A percentile compares a stretch with the other conserved stretches of the same genome.
phyloP scores from a whole-genome alignment of 2,329 filamentous ascomycete species.

The Phaeosphaeria sp. region DNA sequence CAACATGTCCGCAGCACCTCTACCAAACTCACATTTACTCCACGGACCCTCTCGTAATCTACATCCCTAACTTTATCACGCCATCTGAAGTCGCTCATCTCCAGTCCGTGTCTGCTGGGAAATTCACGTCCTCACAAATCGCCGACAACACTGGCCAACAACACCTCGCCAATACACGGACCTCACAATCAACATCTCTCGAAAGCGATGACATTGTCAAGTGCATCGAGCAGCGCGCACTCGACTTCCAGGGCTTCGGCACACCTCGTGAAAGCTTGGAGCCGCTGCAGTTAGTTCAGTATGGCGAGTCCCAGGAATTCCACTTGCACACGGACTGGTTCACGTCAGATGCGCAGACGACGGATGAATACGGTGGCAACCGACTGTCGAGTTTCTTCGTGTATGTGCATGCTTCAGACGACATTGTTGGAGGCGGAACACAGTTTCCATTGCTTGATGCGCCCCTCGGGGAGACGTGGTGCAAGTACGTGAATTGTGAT shows the following conservation, averaged over 20 bases:
- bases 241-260: constrained; percentile 62
- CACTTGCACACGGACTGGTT: constrained; percentile 64
- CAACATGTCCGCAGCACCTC: constrained; percentile 44
- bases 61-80: constrained; percentile 63
- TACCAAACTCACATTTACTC: constrained; percentile 58
- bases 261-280: constrained; percentile 56
- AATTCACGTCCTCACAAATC: constrained; percentile 25
- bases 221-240: constrained; percentile 63
- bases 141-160: constrained; percentile 29
- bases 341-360: constrained; percentile 23
- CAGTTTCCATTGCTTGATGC: constrained; percentile 61
- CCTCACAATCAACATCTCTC: constrained; percentile 29
- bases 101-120: constrained; percentile 55
- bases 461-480: constrained; percentile 58
- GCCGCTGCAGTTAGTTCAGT: constrained; percentile 54
- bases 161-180: constrained; percentile 25
- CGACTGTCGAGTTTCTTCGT: constrained; percentile 66
- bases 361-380: constrained; percentile 29
- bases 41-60: constrained; percentile 61
- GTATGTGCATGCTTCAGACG: constrained; percentile 54
- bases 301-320: constrained; percentile 62
- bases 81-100: constrained; percentile 56
- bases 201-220: constrained; percentile 53
- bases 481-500: constrained; percentile 61
- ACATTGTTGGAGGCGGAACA: constrained; percentile 63